These are phyloP conservation scores for Fusarium cyanostomum DNA, from an alignment of 2,329 filamentous ascomycete genomes.

Conservation along the genomic window DNA sequence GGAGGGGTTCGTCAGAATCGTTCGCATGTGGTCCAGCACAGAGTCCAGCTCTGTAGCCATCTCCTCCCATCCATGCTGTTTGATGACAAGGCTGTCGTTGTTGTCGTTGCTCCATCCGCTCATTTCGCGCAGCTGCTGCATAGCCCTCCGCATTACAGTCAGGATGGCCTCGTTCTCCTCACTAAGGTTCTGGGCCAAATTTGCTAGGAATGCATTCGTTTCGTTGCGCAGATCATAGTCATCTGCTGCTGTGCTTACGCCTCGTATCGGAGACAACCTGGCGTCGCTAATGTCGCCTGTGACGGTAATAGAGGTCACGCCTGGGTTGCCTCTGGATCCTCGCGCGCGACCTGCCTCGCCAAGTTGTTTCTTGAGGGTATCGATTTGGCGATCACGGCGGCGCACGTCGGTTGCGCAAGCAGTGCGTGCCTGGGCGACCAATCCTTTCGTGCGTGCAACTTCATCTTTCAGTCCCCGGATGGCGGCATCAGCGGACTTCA, in stretches of 20 bases:
- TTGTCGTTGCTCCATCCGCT: constrained; percentile 62
- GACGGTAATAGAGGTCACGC: constrained; percentile 66
- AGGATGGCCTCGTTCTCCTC: constrained; percentile 92
- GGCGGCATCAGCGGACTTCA: constrained; percentile 77
- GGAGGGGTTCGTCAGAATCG: constrained; percentile 90
- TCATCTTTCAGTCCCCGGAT: constrained; percentile 86
- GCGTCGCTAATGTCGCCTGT: constrained; percentile 64
- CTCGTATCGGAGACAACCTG: constrained; percentile 48
- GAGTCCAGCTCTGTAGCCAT: constrained; percentile 78
- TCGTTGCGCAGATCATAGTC: constrained; percentile 81
- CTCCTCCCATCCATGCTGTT: constrained; percentile 64
- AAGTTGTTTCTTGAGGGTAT: constrained; percentile 87
- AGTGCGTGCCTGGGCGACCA: constrained; percentile 83
- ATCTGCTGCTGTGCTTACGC: constrained; percentile 45
- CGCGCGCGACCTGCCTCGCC: constrained; percentile 73
- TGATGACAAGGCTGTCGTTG: constrained; percentile 45
- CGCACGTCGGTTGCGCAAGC: constrained; percentile 91
- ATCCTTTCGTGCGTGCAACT: constrained; percentile 77
- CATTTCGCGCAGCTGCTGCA: constrained; percentile 76
- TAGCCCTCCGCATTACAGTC: constrained; percentile 74
- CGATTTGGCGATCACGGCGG: constrained; percentile 88
- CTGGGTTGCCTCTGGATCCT: constrained; percentile 63
- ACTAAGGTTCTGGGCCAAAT: constrained; percentile 82
- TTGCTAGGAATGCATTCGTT: constrained; percentile 90
- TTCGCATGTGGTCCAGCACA: constrained; percentile 82